These are phyloP conservation scores for Dacryopinax spathularia DNA, from an alignment of 768 basidiomycete genomes.

Conservation along the genomic window DNA sequence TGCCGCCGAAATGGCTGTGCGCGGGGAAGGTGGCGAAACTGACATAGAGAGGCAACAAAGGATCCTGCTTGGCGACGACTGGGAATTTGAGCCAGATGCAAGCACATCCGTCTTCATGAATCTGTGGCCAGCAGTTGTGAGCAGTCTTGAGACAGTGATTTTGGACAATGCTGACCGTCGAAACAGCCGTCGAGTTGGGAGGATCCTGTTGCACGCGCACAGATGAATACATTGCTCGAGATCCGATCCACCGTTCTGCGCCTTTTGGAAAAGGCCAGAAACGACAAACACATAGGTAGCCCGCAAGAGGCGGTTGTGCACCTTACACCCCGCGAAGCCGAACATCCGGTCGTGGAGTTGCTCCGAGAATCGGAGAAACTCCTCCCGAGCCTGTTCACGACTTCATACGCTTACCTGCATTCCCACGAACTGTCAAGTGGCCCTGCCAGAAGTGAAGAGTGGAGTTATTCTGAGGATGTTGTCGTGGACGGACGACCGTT, in stretches of 20 bases:
- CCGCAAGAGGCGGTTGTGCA: slow-evolving; percentile 66
- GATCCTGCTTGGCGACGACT: slow-evolving; percentile 13
- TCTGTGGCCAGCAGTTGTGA: slow-evolving; percentile 56
- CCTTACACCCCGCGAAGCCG: slow-evolving; percentile 28
- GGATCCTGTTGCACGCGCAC: slow-evolving; percentile 38
- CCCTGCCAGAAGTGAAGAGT: slow-evolving; percentile 30
- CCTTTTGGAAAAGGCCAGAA: slow-evolving; percentile 62
- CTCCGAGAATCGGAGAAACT: slow-evolving; percentile 23
- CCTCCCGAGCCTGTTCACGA: slow-evolving; percentile 64
- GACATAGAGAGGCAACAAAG: not conserved
- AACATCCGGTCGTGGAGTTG: not conserved
- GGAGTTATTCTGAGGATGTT: not conserved
- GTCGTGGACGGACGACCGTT: slow-evolving; percentile 20
- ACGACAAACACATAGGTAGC: slow-evolving; percentile 54
- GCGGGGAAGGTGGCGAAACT: too few relatives aligned
- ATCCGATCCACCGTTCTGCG: slow-evolving; percentile 48
- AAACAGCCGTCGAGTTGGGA: slow-evolving; percentile 49
- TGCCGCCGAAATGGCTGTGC: slow-evolving; percentile 22
- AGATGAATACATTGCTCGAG: slow-evolving; percentile 50
- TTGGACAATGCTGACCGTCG: slow-evolving; percentile 6
- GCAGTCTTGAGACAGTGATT: slow-evolving; percentile 16
- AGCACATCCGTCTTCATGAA: slow-evolving; percentile 52
- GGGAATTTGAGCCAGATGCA: slow-evolving; percentile 21
- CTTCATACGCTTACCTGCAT: slow-evolving; percentile 48
- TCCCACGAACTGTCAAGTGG: slow-evolving; percentile 32